Evolutionary conservation across 2,329 filamentous ascomycete species (phyloP).

Genomic region (Akanthomyces lecanii): DNA sequence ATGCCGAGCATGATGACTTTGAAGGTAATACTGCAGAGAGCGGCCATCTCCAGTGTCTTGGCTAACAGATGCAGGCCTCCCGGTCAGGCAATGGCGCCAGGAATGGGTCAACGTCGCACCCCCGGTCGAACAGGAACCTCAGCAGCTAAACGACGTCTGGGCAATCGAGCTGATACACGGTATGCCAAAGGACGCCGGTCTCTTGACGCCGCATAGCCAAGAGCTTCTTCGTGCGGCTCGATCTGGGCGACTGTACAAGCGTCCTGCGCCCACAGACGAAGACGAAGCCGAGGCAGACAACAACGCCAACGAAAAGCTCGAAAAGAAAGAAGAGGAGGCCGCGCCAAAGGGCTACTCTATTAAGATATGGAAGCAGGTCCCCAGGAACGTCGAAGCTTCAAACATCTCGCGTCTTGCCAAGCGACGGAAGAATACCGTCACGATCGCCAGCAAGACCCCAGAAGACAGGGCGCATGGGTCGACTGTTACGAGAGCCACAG

Average conservation of each 20-base stretch:
- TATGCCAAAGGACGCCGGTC: conserved; percentile 81
- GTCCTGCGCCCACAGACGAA: conserved; percentile 58
- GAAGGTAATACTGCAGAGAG: conserved; percentile 41
- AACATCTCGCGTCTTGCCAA: conserved; percentile 55
- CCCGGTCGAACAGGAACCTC: conserved; percentile 58
- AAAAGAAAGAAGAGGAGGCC: conserved; percentile 62
- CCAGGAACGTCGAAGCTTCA: conserved; percentile 52
- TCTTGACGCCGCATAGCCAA: conserved; percentile 74
- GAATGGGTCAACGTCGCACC: conserved; percentile 66
- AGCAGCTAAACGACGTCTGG: conserved; percentile 63
- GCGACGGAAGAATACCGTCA: conserved; percentile 58
- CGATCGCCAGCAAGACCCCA: conserved; percentile 49
- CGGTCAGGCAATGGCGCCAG: conserved; percentile 85
- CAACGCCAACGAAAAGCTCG: conserved; percentile 44
- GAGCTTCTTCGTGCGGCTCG: conserved; percentile 78
- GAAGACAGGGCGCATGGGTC: conserved; percentile 43
- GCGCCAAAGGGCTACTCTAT: conserved; percentile 49
- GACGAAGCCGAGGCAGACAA: conserved; percentile 52
- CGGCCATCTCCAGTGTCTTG: not conserved
- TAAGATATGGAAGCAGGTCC: conserved; percentile 58
- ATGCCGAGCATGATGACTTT: conserved; percentile 58
- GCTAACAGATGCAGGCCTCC: conserved; percentile 57
- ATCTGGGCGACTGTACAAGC: conserved; percentile 71
- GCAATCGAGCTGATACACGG: conserved; percentile 68
- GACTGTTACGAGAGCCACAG: conserved; percentile 71